Evolutionary conservation across 2,329 filamentous ascomycete genomes (phyloP).

Genomic region (Beauveria rudraprayagi): DNA sequence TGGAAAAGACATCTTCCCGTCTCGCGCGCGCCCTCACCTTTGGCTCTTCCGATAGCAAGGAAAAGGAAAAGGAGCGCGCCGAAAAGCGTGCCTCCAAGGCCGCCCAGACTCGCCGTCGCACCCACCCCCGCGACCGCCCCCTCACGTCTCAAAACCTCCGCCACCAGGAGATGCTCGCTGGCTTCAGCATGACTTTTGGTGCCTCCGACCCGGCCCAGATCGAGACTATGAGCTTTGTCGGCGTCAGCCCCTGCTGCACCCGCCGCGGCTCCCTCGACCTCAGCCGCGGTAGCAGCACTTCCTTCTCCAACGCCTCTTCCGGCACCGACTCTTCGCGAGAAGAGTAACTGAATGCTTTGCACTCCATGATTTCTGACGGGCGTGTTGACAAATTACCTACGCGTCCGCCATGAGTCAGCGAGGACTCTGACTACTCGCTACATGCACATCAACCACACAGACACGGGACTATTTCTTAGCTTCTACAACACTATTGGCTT

Average conservation of each 20-base stretch:
- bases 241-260: slow-evolving; percentile 38
- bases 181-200: slow-evolving; percentile 40
- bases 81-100: slow-evolving; percentile 14
- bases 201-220: slow-evolving; percentile 26
- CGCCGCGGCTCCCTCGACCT: slow-evolving; percentile 15
- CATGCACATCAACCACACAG: not conserved
- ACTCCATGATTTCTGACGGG: not conserved
- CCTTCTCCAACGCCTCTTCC: slow-evolving; percentile 11
- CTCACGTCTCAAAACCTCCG: slow-evolving; percentile 37
- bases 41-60: slow-evolving; percentile 16
- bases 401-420: not conserved
- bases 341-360: not conserved
- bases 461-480: not conserved
- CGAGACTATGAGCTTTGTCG: slow-evolving; percentile 25
- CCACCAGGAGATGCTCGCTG: slow-evolving; percentile 38
- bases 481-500: not conserved
- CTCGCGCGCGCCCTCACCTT: slow-evolving; percentile 26
- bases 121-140: slow-evolving; percentile 37
- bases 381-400: not conserved
- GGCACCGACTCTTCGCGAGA: slow-evolving; percentile 10
- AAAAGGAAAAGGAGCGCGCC: slow-evolving; percentile 14
- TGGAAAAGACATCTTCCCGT: slow-evolving; percentile 23
- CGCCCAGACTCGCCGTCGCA: slow-evolving; percentile 12
- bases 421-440: no score
- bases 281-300: slow-evolving; percentile 17